Conservation (phyloP, 495 filamentous ascomycete species). For the Hypomontagnella submonticulosa region DNA sequence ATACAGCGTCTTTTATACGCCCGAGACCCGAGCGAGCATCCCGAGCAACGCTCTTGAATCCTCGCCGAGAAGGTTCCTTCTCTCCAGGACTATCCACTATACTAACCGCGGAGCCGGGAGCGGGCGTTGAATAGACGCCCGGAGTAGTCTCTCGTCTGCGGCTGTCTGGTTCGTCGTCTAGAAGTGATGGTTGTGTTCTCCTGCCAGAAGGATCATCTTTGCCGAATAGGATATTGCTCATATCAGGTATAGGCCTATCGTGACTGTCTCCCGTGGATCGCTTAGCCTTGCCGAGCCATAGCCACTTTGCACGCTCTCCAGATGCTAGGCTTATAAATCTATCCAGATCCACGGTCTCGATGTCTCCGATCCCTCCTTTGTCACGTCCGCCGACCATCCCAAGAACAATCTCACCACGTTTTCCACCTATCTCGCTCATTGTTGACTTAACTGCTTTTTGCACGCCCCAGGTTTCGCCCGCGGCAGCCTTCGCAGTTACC, state of each 20-base stretch:
- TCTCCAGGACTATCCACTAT: slow-evolving; percentile 63
- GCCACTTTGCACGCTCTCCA: slow-evolving; percentile 87
- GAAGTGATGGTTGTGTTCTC: slow-evolving; percentile 58
- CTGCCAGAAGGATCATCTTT: slow-evolving; percentile 65
- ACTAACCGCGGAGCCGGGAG: slow-evolving; percentile 54
- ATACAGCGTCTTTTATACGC: slow-evolving; percentile 84
- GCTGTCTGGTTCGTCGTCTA: slow-evolving; percentile 59
- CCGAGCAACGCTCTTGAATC: slow-evolving; percentile 81
- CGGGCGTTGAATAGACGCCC: slow-evolving; percentile 48
- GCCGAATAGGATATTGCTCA: slow-evolving; percentile 70
- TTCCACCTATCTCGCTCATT: slow-evolving; percentile 93
- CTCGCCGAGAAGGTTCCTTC: slow-evolving; percentile 73
- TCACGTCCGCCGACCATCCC: slow-evolving; percentile 90
- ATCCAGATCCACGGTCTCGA: slow-evolving; percentile 91
- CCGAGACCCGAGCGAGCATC: slow-evolving; percentile 87
- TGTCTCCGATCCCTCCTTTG: slow-evolving; percentile 87
- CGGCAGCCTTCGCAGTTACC: slow-evolving; percentile 87
- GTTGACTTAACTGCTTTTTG: slow-evolving; percentile 94
- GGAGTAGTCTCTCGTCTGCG: slow-evolving; percentile 57
- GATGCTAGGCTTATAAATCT: slow-evolving; percentile 78
- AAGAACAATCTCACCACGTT: slow-evolving; percentile 92
- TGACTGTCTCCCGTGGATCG: slow-evolving; percentile 63
- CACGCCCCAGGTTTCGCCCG: slow-evolving; percentile 75
- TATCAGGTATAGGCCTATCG: slow-evolving; percentile 61
- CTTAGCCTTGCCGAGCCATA: slow-evolving; percentile 90